These are phyloP conservation scores for Dysphania ambrosioides DNA, from an alignment of 148 eudicot genomes.

Conservation along the genomic window DNA sequence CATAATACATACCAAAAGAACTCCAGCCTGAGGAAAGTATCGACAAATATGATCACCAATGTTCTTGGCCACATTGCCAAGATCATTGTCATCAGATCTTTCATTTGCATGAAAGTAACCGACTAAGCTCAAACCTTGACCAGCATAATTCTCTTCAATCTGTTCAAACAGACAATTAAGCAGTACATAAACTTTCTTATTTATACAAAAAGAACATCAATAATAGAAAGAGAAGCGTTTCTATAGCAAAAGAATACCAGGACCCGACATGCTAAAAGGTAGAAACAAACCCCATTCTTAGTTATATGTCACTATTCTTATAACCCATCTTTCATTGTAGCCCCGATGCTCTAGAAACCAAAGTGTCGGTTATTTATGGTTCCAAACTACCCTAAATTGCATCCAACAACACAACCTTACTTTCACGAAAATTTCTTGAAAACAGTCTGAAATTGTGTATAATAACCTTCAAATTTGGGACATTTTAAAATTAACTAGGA, in stretches of 20 bases:
- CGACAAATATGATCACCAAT: constrained; percentile 81
- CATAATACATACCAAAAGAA: constrained; percentile 57
- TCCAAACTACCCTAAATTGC: too few relatives aligned
- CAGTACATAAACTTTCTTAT: not conserved
- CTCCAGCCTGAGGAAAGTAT: constrained; percentile 73
- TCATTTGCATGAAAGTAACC: constrained; percentile 96
- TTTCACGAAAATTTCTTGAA: too few relatives aligned
- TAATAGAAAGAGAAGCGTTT: not conserved
- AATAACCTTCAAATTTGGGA: too few relatives aligned
- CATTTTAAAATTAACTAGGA: too few relatives aligned
- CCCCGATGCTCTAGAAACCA: too few relatives aligned
- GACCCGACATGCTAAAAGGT: too few relatives aligned
- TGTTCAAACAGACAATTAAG: constrained; percentile 22
- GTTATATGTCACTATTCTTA: too few relatives aligned
- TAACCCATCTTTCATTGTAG: too few relatives aligned
- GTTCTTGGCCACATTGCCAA: constrained; percentile 69
- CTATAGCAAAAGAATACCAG: not conserved
- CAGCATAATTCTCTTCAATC: constrained; percentile 79
- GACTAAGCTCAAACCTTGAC: constrained; percentile 74
- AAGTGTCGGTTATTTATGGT: too few relatives aligned
- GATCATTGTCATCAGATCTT: constrained; percentile 76
- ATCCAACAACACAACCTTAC: too few relatives aligned
- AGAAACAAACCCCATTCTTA: too few relatives aligned
- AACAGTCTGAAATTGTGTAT: too few relatives aligned
- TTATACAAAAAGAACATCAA: not conserved